These are phyloP conservation scores for Boletus smithii DNA, from an alignment of 1,284 basidiomycete genomes.

Conservation along the genomic window DNA sequence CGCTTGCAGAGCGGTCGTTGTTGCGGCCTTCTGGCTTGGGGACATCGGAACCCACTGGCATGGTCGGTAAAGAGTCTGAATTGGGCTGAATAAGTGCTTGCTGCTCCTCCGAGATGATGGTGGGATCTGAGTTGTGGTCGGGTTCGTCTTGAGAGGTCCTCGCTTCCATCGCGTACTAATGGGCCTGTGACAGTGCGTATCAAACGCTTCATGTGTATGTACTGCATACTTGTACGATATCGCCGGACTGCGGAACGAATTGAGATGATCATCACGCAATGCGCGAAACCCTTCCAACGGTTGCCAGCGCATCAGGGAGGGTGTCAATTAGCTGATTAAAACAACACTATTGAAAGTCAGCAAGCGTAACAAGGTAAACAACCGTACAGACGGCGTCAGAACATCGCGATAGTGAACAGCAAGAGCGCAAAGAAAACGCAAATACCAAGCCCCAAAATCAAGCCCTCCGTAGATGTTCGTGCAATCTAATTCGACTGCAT, in stretches of 20 bases:
- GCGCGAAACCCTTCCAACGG: no score
- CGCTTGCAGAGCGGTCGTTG: slow-evolving; percentile 21
- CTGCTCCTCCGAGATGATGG: slow-evolving; percentile 16
- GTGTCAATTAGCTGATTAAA: no score
- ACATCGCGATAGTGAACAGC: slow-evolving; percentile 8
- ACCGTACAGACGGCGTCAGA: slow-evolving; percentile 3
- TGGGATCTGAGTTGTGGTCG: no score
- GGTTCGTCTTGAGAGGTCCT: no score
- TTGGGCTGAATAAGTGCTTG: slow-evolving; percentile 17
- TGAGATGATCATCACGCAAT: no score
- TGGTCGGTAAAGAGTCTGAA: background rate
- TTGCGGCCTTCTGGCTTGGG: slow-evolving; percentile 23
- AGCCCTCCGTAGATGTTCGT: slow-evolving; percentile 14
- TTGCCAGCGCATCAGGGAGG: no score
- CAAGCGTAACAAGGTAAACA: slow-evolving; percentile 17
- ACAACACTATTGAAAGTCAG: slow-evolving; percentile 25
- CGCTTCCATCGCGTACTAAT: no score
- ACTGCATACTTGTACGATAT: no score
- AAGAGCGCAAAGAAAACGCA: slow-evolving; percentile 10
- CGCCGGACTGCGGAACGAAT: no score
- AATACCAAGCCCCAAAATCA: slow-evolving; percentile 18
- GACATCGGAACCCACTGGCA: slow-evolving; percentile 23
- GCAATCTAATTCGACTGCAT: background rate
- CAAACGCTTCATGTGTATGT: no score
- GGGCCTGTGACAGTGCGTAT: no score